Base-by-base conservation (phyloP, 108 stramenopile species). In the Cyclostephanos invisitatus region DNA sequence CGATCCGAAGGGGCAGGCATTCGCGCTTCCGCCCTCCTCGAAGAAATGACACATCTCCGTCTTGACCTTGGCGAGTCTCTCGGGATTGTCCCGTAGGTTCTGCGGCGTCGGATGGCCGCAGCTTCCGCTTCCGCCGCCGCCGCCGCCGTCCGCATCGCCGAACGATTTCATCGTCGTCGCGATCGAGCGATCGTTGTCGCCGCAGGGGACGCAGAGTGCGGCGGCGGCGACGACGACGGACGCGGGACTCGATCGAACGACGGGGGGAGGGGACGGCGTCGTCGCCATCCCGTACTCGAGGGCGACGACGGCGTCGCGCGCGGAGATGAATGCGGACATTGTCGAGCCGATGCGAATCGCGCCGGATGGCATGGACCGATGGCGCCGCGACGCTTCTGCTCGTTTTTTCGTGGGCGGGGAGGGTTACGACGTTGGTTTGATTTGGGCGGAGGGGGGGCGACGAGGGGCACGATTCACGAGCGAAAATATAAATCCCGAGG, bases 1-100 rank as follows among this genome's bases (percentile, higher is more conserved):
- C n/a, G 47, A 58, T 10, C 77, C 77, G 50, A 56, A 71, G 18
- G 70, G 77, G 32, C 77, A 78, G 10, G 49, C 32, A 38, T 53
- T 62, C 5, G 55, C 9, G 25, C 51, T 55, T 12, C 77, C n/a
- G n/a, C n/a, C 70, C 38, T 59, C 58, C 32, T 67, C 49, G 20
- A 11, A 67, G 35, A 46, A 67, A 21, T 50, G 64, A 38, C 73
- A 74, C 27, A 74, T 46, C 35, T 74, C 73, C n/a, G 67, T 75
- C 50, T 75, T 75, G 37, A 75, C 67, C 46, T 75, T 75, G 12
- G 75, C 75, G 17, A 53, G 67, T 6, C 75, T 60, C 53, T 75
- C 75, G 3, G 67, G 75, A 35, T 75, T 68, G 38, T 75, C 75
- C 20, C 75, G 61, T 0, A 75, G 62, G 49, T 75, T 75, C 49